Evolutionary conservation across 495 filamentous ascomycete species (phyloP), one percentile per base, ranked within the genome.

Genomic region (Cercophora sp.): DNA sequence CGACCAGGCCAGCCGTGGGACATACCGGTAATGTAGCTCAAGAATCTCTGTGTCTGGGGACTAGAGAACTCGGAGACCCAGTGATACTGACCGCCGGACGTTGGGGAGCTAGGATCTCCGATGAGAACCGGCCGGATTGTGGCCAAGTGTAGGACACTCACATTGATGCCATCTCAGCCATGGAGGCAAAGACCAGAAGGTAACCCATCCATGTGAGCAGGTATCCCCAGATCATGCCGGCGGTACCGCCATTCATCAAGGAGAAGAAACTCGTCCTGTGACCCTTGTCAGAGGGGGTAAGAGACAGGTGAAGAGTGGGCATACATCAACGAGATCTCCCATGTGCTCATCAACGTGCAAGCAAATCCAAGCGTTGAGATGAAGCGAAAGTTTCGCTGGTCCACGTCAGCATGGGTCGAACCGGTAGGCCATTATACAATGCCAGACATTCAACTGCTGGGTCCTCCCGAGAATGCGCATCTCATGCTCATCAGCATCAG

Each of bases 41-140:
- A 59, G 43, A 80, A 81, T 48, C 79, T 80, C 50, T 80, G 79
- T 27, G 63, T 72, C 16, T 62, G 66, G 4, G 57, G 64, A 20
- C 80, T 79, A 5, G 80, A 76, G 54, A 83, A 77, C 51, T 82
- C 79, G 4, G 75, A 82, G 3, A 83, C 78, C 81, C 80, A 83
- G 44, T 68, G 65, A 22, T 70, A 70, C n/a, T 70, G 67, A 0
- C 64, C 67, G 22, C 64, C 64, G 11, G 54, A 57, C 11, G 54
- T 58, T 1, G 55, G 49, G 1, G 55, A 46, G 35, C 49, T 57
- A 8, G n/a, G n/a, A n/a, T n/a, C n/a, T n/a, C n/a, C n/a, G n/a
- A n/a, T n/a, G n/a, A n/a, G n/a, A n/a, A n/a, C n/a, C n/a, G n/a
- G n/a, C n/a, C n/a, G n/a, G n/a, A n/a, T n/a, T n/a, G n/a, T n/a